Evolutionary conservation across 371 early-diverging fungal species (phyloP).

Genomic region (Rhizopus delemar): DNA sequence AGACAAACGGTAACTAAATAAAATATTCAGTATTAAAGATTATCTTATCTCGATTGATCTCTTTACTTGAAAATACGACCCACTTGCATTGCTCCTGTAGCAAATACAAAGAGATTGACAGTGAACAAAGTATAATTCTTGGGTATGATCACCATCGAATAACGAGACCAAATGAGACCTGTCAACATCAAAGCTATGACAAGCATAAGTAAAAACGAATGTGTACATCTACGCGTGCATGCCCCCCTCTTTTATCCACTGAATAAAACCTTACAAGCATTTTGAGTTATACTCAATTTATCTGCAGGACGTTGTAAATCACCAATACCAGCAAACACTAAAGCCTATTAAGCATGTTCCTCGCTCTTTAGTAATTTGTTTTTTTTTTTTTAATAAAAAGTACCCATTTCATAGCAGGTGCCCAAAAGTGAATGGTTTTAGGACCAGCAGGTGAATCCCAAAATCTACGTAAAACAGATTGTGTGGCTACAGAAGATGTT

Average conservation of each 20-base stretch:
- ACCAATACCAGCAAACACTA: conserved; percentile 79
- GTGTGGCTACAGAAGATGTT: conserved; percentile 48
- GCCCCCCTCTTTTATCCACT: background rate
- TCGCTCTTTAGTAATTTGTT: background rate
- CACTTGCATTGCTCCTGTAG: conserved; percentile 84
- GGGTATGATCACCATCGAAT: conserved; percentile 91
- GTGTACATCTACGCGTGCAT: background rate
- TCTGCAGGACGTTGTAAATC: conserved; percentile 93
- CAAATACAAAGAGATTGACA: conserved; percentile 93
- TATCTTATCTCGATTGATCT: conserved; percentile 17
- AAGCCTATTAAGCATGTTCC: conserved; percentile 12
- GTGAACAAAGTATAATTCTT: conserved; percentile 85
- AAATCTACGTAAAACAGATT: conserved; percentile 64
- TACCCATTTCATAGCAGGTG: conserved; percentile 49
- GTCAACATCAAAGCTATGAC: conserved; percentile 84
- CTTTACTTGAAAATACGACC: conserved; percentile 75
- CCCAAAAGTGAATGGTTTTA: conserved; percentile 49
- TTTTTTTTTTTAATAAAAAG: conserved; percentile 1
- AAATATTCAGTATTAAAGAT: conserved; percentile 5
- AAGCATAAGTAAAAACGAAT: background rate
- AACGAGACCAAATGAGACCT: conserved; percentile 95
- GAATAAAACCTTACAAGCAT: conserved; percentile 53
- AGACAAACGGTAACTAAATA: conserved; percentile 27
- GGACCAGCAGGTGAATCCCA: conserved; percentile 76
- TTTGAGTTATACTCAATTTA: conserved; percentile 81